These are phyloP conservation scores for Clitopilus hobsonii DNA, from an alignment of 768 basidiomycete genomes.

Conservation along the genomic window DNA sequence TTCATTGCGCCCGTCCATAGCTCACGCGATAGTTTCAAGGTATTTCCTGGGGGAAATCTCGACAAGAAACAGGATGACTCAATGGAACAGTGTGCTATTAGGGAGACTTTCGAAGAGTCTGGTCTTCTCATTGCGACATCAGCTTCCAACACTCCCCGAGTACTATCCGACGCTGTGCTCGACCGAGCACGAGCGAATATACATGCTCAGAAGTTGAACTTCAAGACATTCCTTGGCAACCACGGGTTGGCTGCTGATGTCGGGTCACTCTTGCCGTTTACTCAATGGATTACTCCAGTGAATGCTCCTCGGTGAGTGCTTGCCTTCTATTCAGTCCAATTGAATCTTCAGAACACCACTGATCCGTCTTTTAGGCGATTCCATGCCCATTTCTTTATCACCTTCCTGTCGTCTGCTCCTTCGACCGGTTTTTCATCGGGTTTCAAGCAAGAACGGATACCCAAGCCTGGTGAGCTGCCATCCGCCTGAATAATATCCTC, in stretches of 20 bases:
- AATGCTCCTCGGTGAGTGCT: slow-evolving; percentile 42
- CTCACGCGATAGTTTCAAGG: slow-evolving; percentile 33
- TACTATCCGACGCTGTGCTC: slow-evolving; percentile 32
- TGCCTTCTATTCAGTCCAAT: background rate
- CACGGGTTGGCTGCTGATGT: slow-evolving; percentile 40
- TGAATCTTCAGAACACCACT: background rate
- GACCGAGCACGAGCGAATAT: slow-evolving; percentile 53
- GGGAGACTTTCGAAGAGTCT: slow-evolving; percentile 77
- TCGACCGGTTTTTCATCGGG: slow-evolving; percentile 48
- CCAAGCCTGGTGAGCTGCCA: slow-evolving; percentile 43
- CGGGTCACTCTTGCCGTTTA: slow-evolving; percentile 58
- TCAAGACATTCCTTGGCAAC: slow-evolving; percentile 47
- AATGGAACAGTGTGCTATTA: slow-evolving; percentile 57
- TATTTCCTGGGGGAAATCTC: slow-evolving; percentile 73
- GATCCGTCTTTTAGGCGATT: slow-evolving; percentile 47
- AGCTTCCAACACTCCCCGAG: slow-evolving; percentile 5
- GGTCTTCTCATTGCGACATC: slow-evolving; percentile 59
- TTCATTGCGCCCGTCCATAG: background rate
- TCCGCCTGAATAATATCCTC: no score
- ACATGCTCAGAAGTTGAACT: slow-evolving; percentile 45
- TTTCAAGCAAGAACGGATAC: slow-evolving; percentile 51
- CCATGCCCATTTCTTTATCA: slow-evolving; percentile 65
- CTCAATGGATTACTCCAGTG: slow-evolving; percentile 70
- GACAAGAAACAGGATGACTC: slow-evolving; percentile 58
- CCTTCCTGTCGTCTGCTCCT: slow-evolving; percentile 46